These are phyloP conservation scores for Naganishia sp. DNA, from an alignment of 1,284 basidiomycete genomes.

Conservation along the genomic window DNA sequence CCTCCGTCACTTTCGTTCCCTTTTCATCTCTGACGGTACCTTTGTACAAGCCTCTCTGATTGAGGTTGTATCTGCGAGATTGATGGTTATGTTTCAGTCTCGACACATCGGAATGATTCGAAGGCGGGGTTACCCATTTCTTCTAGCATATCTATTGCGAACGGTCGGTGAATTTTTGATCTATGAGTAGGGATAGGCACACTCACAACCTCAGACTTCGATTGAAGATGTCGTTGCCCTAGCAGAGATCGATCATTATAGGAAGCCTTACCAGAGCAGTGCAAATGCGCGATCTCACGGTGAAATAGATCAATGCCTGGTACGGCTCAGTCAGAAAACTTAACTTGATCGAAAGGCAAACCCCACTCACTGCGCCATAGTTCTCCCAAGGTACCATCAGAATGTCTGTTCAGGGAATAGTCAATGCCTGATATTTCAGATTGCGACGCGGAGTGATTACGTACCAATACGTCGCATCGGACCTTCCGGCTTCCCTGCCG, in stretches of 20 bases:
- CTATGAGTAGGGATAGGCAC: neutral
- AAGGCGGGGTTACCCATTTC: conserved; percentile 8
- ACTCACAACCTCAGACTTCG: conserved; percentile 61
- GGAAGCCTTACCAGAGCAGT: neutral
- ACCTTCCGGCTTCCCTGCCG: conserved; percentile 44
- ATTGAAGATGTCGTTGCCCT: conserved; percentile 67
- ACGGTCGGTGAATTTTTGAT: neutral
- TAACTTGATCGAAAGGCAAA: neutral
- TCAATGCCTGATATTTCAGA: neutral
- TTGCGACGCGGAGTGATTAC: conserved; percentile 25
- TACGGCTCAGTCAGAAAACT: neutral
- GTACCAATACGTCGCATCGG: conserved; percentile 72
- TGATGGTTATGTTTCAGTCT: conserved; percentile 36
- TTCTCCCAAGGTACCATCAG: conserved; percentile 73
- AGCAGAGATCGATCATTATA: conserved; percentile 25
- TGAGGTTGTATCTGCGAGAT: conserved; percentile 77
- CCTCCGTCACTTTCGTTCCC: conserved; percentile 67
- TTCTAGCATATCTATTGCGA: conserved; percentile 6
- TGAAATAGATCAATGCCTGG: conserved; percentile 79
- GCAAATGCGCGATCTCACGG: conserved; percentile 57
- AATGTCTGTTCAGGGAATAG: conserved; percentile 57
- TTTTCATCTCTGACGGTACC: conserved; percentile 71
- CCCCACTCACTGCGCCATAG: conserved; percentile 62
- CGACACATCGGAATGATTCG: too few relatives aligned
- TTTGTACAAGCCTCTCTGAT: conserved; percentile 75